Percentiles rank a stretch among this genome's conserved stretches.
Evolutionary conservation across 2,329 filamentous ascomycete species (phyloP).

Genomic region (Dichotomopilus funicola): DNA sequence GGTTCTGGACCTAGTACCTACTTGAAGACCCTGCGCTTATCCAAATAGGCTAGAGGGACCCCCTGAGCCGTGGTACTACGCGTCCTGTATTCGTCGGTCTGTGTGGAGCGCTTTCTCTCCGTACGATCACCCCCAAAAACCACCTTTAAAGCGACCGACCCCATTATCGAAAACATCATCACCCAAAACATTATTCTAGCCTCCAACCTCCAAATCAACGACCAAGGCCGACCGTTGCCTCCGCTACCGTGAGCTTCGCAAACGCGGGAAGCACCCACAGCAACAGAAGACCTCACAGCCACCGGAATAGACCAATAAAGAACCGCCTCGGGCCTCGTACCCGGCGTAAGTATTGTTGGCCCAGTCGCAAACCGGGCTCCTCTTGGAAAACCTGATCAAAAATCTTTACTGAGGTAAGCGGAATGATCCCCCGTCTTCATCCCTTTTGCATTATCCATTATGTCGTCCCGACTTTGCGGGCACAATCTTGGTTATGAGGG

Average conservation of each 20-base stretch:
- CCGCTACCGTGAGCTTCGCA: constrained; percentile 2
- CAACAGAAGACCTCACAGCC: not conserved
- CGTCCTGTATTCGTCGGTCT: constrained; percentile 10
- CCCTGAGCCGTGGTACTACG: constrained; percentile 13
- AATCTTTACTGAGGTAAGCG: too few relatives aligned
- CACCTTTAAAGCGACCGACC: constrained; percentile 19
- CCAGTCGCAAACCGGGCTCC: too few relatives aligned
- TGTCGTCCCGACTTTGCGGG: too few relatives aligned
- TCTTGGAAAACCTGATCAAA: too few relatives aligned
- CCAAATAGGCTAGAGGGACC: too few relatives aligned
- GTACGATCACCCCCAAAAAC: constrained; percentile 26
- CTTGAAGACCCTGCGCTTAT: not conserved
- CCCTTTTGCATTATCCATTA: too few relatives aligned
- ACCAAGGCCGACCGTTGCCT: not conserved
- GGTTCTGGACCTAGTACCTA: constrained; percentile 3
- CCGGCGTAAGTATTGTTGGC: too few relatives aligned
- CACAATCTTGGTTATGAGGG: too few relatives aligned
- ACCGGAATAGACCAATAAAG: not conserved
- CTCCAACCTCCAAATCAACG: too few relatives aligned
- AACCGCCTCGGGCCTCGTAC: not conserved
- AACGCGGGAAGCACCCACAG: too few relatives aligned
- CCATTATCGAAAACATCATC: constrained; percentile 34
- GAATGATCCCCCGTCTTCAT: too few relatives aligned
- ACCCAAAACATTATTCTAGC: constrained; percentile 28
- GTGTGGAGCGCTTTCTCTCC: constrained; percentile 24